phyloP scores from a whole-genome alignment of 345 rosid genomes.

The Hibiscus mutabilis region DNA sequence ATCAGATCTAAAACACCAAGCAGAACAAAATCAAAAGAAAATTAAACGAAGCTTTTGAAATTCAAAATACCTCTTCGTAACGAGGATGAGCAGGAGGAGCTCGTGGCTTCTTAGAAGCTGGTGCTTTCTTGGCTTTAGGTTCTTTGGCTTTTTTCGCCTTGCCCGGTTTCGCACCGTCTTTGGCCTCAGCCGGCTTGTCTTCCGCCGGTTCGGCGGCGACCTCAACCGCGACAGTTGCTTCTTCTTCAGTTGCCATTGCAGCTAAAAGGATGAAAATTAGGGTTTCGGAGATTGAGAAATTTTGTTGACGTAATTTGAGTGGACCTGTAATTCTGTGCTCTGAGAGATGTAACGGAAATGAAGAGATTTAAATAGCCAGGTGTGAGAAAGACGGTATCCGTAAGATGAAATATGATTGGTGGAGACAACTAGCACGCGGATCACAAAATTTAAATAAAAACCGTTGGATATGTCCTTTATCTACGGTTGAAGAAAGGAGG shows the following conservation, averaged over 20 bases:
- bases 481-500: conserved; percentile 30
- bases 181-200: conserved; percentile 21
- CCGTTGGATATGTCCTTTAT: conserved; percentile 49
- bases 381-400: conserved; percentile 27
- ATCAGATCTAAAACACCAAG: conserved; percentile 22
- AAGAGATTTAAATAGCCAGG: conserved; percentile 50
- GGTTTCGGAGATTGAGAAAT: neutral
- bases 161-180: conserved; percentile 29
- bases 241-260: conserved; percentile 36
- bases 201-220: conserved; percentile 18
- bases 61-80: conserved; percentile 52
- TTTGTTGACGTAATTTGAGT: neutral
- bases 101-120: conserved; percentile 35
- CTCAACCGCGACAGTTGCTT: conserved; percentile 28
- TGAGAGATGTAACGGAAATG: conserved; percentile 10
- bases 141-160: conserved; percentile 45
- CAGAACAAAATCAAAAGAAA: too few relatives aligned
- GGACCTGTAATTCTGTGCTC: conserved; percentile 7
- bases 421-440: conserved; percentile 33
- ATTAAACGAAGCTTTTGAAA: neutral
- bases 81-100: conserved; percentile 48
- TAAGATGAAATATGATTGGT: conserved; percentile 50
- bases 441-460: conserved; percentile 57
- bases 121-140: conserved; percentile 39
- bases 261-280: neutral